phyloP scores from a whole-genome alignment of 2,329 filamentous ascomycete species.

The Exophiala xenobiotica region DNA sequence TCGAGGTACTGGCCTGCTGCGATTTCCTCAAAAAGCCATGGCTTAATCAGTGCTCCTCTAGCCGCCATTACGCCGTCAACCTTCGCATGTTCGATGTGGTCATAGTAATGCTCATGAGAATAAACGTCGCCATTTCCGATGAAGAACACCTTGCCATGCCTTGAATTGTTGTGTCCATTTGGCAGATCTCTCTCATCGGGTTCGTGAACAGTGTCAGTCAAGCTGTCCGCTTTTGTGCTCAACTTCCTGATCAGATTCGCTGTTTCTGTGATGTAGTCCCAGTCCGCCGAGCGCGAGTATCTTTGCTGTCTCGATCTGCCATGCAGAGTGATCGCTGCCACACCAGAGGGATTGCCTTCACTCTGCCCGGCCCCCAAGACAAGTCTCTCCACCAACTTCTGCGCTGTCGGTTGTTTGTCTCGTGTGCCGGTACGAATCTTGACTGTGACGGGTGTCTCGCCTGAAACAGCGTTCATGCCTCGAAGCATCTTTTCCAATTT shows the following conservation, averaged over 20 bases:
- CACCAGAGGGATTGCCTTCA: conserved; percentile 71
- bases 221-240: conserved; percentile 64
- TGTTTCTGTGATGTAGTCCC: conserved; percentile 90
- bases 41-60: conserved; percentile 94
- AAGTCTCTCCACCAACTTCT: conserved; percentile 78
- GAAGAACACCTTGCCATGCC: conserved; percentile 72
- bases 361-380: conserved; percentile 60
- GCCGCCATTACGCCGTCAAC: conserved; percentile 97
- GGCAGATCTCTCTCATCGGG: conserved; percentile 72
- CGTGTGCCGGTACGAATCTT: conserved; percentile 93
- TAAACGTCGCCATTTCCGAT: conserved; percentile 96
- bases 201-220: conserved; percentile 75
- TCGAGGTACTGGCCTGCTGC: conserved; percentile 88
- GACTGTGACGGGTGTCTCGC: conserved; percentile 85
- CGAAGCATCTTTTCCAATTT: conserved; percentile 94
- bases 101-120: conserved; percentile 83
- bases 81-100: conserved; percentile 70
- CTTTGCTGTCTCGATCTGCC: conserved; percentile 91
- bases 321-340: conserved; percentile 93
- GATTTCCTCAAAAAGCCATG: conserved; percentile 98
- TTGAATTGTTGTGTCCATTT: conserved; percentile 43
- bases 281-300: conserved; percentile 90
- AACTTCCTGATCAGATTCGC: conserved; percentile 79
- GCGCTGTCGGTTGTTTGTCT: conserved; percentile 74
- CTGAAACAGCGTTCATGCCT: conserved; percentile 92